Evolutionary conservation across 306 rosid genomes (phyloP).

Genomic region (Nissolia schottii): DNA sequence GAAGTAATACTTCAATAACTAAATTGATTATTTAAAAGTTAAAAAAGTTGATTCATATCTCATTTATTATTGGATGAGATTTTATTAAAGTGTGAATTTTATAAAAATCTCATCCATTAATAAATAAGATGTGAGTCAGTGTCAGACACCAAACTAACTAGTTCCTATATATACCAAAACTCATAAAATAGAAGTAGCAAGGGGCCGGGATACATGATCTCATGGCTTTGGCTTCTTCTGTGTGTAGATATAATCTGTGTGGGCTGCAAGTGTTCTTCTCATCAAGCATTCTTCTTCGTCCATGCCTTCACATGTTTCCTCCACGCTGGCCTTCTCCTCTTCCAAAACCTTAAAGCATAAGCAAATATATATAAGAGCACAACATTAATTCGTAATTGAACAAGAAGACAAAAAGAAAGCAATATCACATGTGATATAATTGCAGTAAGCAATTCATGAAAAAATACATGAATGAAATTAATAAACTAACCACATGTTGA

Average conservation of each 20-base stretch:
- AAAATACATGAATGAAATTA: neutral
- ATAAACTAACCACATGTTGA: conserved; percentile 31
- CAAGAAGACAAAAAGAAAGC: neutral
- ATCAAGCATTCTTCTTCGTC: conserved; percentile 65
- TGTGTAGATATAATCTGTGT: conserved; percentile 68
- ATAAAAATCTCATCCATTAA: too few species aligned
- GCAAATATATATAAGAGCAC: neutral
- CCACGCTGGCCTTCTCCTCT: conserved; percentile 28
- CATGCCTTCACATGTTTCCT: conserved; percentile 56
- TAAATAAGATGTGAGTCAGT: too few species aligned
- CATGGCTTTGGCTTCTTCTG: conserved; percentile 52
- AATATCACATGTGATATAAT: neutral
- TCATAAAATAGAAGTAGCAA: too few species aligned
- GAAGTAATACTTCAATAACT: neutral
- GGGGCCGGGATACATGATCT: too few species aligned
- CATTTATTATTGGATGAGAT: too few species aligned
- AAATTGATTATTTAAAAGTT: neutral
- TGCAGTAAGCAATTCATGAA: neutral
- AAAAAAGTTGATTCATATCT: too few species aligned
- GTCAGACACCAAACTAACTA: too few species aligned
- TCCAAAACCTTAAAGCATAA: conserved; percentile 40
- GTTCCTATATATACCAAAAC: too few species aligned
- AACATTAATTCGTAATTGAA: neutral
- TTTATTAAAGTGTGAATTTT: too few species aligned
- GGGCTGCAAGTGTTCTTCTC: conserved; percentile 78